These are phyloP conservation scores for Sistotremastrum suecicum DNA, from an alignment of 768 basidiomycete genomes.

Conservation along the genomic window DNA sequence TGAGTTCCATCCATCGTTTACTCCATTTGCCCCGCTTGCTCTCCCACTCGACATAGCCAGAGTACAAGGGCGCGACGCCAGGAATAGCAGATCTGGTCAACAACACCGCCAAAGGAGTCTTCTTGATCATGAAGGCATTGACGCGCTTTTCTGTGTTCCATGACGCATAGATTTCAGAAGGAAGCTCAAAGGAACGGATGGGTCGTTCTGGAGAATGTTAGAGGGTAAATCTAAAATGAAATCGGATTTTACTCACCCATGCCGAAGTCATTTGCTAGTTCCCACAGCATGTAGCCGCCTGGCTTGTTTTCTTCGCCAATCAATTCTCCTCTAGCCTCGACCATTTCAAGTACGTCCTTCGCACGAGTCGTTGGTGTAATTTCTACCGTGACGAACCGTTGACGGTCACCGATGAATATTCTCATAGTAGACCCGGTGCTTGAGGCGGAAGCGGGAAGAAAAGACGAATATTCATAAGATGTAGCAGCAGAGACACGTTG, in stretches of 20 bases:
- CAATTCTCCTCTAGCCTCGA: constrained; percentile 54
- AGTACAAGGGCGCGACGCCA: constrained; percentile 2
- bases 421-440: constrained; percentile 9
- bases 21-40: constrained; percentile 89
- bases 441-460: not conserved
- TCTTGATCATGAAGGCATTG: constrained; percentile 70
- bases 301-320: constrained; percentile 34
- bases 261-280: constrained; percentile 82
- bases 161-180: constrained; percentile 63
- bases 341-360: constrained; percentile 51
- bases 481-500: not conserved
- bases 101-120: constrained; percentile 46
- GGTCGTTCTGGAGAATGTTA: constrained; percentile 56
- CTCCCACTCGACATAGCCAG: constrained; percentile 76
- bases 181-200: constrained; percentile 73
- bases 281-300: constrained; percentile 83
- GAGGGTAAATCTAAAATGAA: constrained; percentile 4
- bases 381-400: constrained; percentile 63
- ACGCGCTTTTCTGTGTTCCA: constrained; percentile 79
- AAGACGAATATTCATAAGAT: not conserved
- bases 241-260: constrained; percentile 47
- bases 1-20: constrained; percentile 78
- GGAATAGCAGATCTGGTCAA: constrained; percentile 45
- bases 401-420: constrained; percentile 65
- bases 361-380: constrained; percentile 54